Evolutionary conservation across 1,139 yeast genomes (phyloP).

Genomic region (Debaryomyces robertsiae): DNA sequence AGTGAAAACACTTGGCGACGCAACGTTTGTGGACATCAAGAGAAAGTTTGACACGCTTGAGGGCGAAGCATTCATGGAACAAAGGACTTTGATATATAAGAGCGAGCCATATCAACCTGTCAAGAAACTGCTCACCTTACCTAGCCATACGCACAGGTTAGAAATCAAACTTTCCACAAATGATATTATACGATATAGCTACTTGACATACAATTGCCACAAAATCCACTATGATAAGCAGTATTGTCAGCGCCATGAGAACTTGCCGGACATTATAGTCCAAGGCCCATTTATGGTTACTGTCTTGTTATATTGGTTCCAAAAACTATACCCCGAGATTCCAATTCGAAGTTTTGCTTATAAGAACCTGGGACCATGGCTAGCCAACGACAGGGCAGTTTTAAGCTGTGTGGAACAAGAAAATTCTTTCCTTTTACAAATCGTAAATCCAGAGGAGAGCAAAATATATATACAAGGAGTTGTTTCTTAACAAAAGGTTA

Average conservation of each 20-base stretch:
- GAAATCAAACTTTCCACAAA: constrained; percentile 7
- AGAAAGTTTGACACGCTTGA: constrained; percentile 32
- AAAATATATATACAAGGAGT: constrained; percentile 11
- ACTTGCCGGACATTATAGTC: constrained; percentile 61
- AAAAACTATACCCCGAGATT: constrained; percentile 18
- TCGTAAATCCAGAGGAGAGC: constrained; percentile 1
- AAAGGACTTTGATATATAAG: constrained; percentile 40
- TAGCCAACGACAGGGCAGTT: constrained; percentile 23
- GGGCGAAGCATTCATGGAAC: constrained; percentile 25
- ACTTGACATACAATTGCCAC: constrained; percentile 80
- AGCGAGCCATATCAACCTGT: constrained; percentile 24
- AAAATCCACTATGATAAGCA: constrained; percentile 69
- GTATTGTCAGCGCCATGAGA: constrained; percentile 58
- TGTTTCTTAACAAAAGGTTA: too few relatives aligned
- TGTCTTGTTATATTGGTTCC: constrained; percentile 55
- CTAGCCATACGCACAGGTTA: background rate
- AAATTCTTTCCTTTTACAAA: constrained; percentile 2
- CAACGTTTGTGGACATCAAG: constrained; percentile 47
- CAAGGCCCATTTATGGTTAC: constrained; percentile 84
- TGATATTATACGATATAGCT: constrained; percentile 54
- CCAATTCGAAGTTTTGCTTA: constrained; percentile 40
- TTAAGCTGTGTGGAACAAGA: constrained; percentile 6
- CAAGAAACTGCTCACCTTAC: background rate
- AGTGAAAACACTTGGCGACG: constrained; percentile 36
- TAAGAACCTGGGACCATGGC: constrained; percentile 53